Base-by-base conservation (phyloP, 129 eudicot species). In the Calendula officinalis region DNA sequence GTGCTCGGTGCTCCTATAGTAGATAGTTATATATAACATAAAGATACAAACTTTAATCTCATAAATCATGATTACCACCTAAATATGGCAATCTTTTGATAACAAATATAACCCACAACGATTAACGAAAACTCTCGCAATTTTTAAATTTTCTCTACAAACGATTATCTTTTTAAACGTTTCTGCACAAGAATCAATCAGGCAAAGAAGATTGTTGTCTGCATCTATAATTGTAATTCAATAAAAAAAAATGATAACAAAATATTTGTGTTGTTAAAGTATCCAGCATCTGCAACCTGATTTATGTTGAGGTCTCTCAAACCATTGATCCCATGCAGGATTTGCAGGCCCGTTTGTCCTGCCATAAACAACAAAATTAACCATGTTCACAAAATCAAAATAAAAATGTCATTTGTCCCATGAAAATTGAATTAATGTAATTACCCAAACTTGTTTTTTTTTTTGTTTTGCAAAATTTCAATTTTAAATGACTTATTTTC, bases 301-400 rank as follows among this genome's bases (percentile, higher is more conserved):
- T 63, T 88, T 76, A 50, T 88, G 89, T 80, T 77, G 87, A 53
- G 89, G 84, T 62, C 96, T 89, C 81, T 88, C 99, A 22, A 92
- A 92, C 99, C 99, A 92, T 76, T 86, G 80, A 76, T 92, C 95
- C 99, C 99, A 92, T 14, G 81, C 44, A 32, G 96, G 91, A 71
- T 85, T 83, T 22, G 78, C 14, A 1, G 99, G 99, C 44, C 89
- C 95, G 36, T 45, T 67, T 67, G 96, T 88, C 62, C 96, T 88
- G 85, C 57, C 71, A 56, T 44, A 15, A 44, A 48, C 5, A 40
- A 66, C 36, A 68, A 54, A 15, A 38, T 9, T 39, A 47, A 22
- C 50, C 37, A 74, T 49, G 8, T 34, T 58, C 53, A 64, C 30
- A 22, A 22, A 22, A 22, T 22, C 30, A 22, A 22, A 22, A 4